A percentile compares a stretch with the other conserved stretches of the same genome.
phyloP scores from a whole-genome alignment of 306 rosid genomes.

The Vachellia pachyceras region DNA sequence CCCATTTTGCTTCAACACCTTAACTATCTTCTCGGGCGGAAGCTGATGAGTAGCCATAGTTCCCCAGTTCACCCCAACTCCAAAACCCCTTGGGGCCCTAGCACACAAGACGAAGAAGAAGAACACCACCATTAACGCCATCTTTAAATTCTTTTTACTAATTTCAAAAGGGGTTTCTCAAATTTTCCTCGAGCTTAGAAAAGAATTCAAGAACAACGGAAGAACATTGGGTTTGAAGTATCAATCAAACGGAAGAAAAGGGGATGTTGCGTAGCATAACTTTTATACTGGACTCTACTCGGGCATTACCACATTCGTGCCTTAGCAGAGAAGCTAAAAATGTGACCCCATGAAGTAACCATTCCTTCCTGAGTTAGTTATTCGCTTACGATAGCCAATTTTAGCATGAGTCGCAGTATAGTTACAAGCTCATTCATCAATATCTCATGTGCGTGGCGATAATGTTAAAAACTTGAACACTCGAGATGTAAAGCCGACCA shows the following conservation, averaged over 20 bases:
- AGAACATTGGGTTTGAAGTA: slow-evolving; percentile 34
- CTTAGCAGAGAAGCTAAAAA: slow-evolving; percentile 52
- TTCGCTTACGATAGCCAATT: slow-evolving; percentile 50
- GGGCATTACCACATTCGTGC: background rate
- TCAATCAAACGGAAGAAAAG: slow-evolving; percentile 27
- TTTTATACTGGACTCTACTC: slow-evolving; percentile 10
- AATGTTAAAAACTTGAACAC: slow-evolving; percentile 9
- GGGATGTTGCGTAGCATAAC: slow-evolving; percentile 41
- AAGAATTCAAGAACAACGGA: slow-evolving; percentile 48
- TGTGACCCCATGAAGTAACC: slow-evolving; percentile 51
- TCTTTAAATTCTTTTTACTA: slow-evolving; percentile 19
- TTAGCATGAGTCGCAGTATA: slow-evolving; percentile 45
- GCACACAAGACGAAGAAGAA: slow-evolving; percentile 42
- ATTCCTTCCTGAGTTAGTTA: slow-evolving; percentile 75
- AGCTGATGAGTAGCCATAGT: slow-evolving; percentile 79
- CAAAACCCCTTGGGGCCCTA: slow-evolving; percentile 36
- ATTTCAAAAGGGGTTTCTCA: slow-evolving; percentile 12
- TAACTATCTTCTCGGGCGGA: slow-evolving; percentile 68
- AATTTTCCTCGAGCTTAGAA: slow-evolving; percentile 44
- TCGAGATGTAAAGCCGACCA: slow-evolving; percentile 27
- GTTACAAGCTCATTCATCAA: slow-evolving; percentile 27
- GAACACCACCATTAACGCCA: slow-evolving; percentile 50
- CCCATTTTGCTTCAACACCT: slow-evolving; percentile 80
- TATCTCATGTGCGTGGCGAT: background rate
- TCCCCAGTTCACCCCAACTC: slow-evolving; percentile 96